Percentiles rank a stretch among this genome's conserved stretches.
These are phyloP conservation scores for Mollisia scopiformis DNA, from an alignment of 2,329 filamentous ascomycete genomes.

Conservation along the genomic window DNA sequence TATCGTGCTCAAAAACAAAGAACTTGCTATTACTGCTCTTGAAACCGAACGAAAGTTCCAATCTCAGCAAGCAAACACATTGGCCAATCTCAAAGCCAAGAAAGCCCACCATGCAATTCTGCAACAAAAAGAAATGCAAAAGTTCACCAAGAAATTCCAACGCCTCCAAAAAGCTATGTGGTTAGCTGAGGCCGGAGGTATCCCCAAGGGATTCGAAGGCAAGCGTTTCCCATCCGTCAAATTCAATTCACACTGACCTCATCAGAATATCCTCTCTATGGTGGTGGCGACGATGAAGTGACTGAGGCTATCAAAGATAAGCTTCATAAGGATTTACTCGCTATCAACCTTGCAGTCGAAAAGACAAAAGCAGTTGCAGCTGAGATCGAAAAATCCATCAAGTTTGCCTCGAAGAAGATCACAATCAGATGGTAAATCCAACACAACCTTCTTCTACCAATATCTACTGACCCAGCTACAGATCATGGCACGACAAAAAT, in stretches of 20 bases:
- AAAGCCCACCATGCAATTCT: neutral
- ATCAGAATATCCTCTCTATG: conserved; percentile 3
- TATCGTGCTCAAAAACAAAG: conserved; percentile 3
- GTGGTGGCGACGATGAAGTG: conserved; percentile 4
- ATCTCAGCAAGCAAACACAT: neutral
- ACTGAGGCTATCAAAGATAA: neutral
- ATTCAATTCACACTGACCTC: neutral
- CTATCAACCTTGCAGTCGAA: neutral
- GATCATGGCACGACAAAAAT: neutral
- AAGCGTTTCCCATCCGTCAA: neutral
- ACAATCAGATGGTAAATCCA: neutral
- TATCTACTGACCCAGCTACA: neutral
- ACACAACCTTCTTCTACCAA: neutral
- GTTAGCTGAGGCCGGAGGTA: neutral
- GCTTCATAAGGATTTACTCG: neutral
- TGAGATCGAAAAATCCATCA: neutral
- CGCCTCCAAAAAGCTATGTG: neutral
- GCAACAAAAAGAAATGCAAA: neutral
- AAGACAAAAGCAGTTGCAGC: neutral
- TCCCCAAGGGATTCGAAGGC: conserved; percentile 9
- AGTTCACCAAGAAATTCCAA: neutral
- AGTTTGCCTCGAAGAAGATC: neutral
- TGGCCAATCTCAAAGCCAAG: conserved; percentile 3
- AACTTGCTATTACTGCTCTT: neutral
- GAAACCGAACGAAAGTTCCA: conserved; percentile 1